These are phyloP conservation scores for Mrakia gelida DNA, from an alignment of 768 basidiomycete species.

Conservation along the genomic window DNA sequence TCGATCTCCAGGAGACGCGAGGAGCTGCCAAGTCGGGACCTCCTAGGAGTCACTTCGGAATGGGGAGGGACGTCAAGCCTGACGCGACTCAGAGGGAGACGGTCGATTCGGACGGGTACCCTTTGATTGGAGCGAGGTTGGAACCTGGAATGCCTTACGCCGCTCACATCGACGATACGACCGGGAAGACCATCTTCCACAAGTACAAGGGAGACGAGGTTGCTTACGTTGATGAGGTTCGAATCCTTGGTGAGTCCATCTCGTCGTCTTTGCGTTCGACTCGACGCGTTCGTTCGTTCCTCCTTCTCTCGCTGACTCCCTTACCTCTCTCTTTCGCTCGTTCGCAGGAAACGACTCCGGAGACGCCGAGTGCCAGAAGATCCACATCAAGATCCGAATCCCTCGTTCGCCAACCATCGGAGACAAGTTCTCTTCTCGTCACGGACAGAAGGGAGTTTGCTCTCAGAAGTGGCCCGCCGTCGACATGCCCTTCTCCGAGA, in stretches of 20 bases:
- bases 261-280: neutral
- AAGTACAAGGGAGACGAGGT: slow-evolving; percentile 97
- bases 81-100: slow-evolving; percentile 52
- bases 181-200: slow-evolving; percentile 72
- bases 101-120: slow-evolving; percentile 79
- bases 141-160: slow-evolving; percentile 72
- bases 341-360: slow-evolving; percentile 72
- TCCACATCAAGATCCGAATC: slow-evolving; percentile 88
- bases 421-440: slow-evolving; percentile 98
- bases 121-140: slow-evolving; percentile 66
- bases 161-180: slow-evolving; percentile 81
- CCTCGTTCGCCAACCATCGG: slow-evolving; percentile 95
- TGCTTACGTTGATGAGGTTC: slow-evolving; percentile 83
- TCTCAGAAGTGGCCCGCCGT: slow-evolving; percentile 98
- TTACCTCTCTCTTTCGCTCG: too few species aligned
- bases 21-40: slow-evolving; percentile 58
- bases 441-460: slow-evolving; percentile 99
- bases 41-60: slow-evolving; percentile 82
- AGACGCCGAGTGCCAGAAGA: slow-evolving; percentile 81
- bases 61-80: slow-evolving; percentile 64
- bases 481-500: slow-evolving; percentile 99
- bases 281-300: neutral
- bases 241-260: slow-evolving; percentile 65
- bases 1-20: slow-evolving; percentile 77
- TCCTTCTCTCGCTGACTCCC: neutral